A percentile compares a stretch with the other conserved stretches of the same genome.
phyloP scores from a whole-genome alignment of 164 flowering plant genomes.

The Protea cynaroides region DNA sequence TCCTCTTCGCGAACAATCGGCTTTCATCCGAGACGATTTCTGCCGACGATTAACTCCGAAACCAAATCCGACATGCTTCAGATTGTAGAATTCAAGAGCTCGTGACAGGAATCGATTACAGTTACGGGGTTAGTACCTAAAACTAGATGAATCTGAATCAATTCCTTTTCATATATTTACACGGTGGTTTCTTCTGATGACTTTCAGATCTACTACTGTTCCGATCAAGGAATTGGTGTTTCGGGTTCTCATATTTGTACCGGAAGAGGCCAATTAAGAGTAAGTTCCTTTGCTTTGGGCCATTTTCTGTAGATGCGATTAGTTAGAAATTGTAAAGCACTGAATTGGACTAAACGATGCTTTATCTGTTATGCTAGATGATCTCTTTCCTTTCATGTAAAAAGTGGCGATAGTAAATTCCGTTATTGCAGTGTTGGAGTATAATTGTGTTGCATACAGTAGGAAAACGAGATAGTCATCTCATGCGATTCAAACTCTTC shows the following conservation, averaged over 20 bases:
- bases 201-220: constrained; percentile 3
- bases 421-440: too few relatives aligned
- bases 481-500: too few relatives aligned
- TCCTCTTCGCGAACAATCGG: background rate
- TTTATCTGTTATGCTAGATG: background rate
- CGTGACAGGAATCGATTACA: background rate
- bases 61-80: constrained; percentile 1
- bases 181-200: background rate
- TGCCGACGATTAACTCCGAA: constrained; percentile 9
- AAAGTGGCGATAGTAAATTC: background rate
- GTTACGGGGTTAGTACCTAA: background rate
- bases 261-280: constrained; percentile 2
- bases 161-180: background rate
- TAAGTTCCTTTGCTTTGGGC: background rate
- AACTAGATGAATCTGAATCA: background rate
- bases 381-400: background rate
- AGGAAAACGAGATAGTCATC: too few relatives aligned
- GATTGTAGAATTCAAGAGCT: background rate
- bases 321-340: too few relatives aligned
- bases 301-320: background rate
- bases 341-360: too few relatives aligned
- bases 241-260: constrained; percentile 1
- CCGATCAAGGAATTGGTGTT: background rate
- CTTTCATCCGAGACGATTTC: constrained; percentile 8
- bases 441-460: too few relatives aligned